These are phyloP conservation scores for Arabidopsis arenosa DNA, from an alignment of 345 rosid species.

Conservation along the genomic window DNA sequence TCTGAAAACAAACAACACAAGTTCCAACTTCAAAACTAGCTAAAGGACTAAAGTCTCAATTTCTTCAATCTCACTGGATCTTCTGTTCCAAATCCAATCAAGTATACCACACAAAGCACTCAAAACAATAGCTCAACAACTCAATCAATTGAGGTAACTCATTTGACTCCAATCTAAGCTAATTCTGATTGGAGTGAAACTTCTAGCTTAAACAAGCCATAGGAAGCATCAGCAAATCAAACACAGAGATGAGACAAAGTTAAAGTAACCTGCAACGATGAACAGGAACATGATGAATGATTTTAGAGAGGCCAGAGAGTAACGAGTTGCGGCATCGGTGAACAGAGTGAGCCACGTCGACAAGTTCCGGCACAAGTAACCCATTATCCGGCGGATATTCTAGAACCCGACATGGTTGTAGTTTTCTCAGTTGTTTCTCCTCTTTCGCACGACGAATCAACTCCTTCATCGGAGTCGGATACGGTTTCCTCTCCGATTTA, in stretches of 20 bases:
- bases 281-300: conserved; percentile 54
- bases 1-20: conserved; percentile 44
- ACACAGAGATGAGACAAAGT: not conserved
- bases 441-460: conserved; percentile 71
- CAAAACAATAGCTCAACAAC: not conserved
- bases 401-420: conserved; percentile 72
- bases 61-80: not conserved
- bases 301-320: conserved; percentile 61
- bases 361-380: conserved; percentile 72
- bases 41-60: not conserved
- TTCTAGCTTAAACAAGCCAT: not conserved
- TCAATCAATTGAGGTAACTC: not conserved
- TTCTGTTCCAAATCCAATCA: conserved; percentile 2
- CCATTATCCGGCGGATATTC: conserved; percentile 83
- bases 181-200: not conserved
- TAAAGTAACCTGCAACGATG: conserved; percentile 69
- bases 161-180: conserved; percentile 1
- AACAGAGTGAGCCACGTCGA: conserved; percentile 66
- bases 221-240: not conserved
- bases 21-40: not conserved
- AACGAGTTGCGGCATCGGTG: conserved; percentile 58
- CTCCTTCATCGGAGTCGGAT: conserved; percentile 72
- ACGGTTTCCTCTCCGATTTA: conserved; percentile 86
- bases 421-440: conserved; percentile 66
- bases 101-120: not conserved